A percentile compares a stretch with the other conserved stretches of the same genome.
Conservation (phyloP, 208 protist genomes). For the Wallacemonas sp. region DNA sequence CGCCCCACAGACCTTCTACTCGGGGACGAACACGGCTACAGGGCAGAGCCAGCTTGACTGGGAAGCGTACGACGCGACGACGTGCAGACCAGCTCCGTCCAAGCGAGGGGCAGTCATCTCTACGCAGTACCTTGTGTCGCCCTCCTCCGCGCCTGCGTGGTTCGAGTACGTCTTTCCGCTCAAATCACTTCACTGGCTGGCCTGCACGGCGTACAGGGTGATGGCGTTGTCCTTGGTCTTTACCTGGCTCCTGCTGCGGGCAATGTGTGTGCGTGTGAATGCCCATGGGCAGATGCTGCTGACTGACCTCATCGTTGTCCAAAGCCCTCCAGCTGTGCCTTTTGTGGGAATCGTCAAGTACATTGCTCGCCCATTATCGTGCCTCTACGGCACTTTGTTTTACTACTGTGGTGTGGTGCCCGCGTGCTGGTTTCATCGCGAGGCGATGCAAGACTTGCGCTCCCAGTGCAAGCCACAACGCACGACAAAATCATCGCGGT, state of each 20-base stretch:
- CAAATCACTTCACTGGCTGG: conserved; percentile 55
- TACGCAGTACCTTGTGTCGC: conserved; percentile 33
- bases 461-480: conserved; percentile 31
- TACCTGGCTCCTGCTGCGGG: conserved; percentile 39
- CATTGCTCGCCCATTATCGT: conserved; percentile 51
- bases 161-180: conserved; percentile 52
- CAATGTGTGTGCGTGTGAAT: conserved; percentile 67
- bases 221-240: conserved; percentile 42
- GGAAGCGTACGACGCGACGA: conserved; percentile 9
- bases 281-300: conserved; percentile 64
- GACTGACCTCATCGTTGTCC: conserved; percentile 65
- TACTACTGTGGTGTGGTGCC: conserved; percentile 81
- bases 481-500: not conserved
- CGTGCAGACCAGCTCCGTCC: not conserved
- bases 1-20: conserved; percentile 28
- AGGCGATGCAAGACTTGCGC: conserved; percentile 58
- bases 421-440: conserved; percentile 58
- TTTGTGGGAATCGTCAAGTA: conserved; percentile 80
- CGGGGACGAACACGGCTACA: conserved; percentile 13
- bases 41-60: conserved; percentile 20
- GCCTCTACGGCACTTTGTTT: conserved; percentile 53
- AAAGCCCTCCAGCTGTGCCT: conserved; percentile 85
- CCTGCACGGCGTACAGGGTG: conserved; percentile 56
- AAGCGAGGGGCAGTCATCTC: conserved; percentile 24
- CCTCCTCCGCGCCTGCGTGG: conserved; percentile 54